phyloP scores from a whole-genome alignment of 202 grass and related monocot genomes.

The Carex arenaria region DNA sequence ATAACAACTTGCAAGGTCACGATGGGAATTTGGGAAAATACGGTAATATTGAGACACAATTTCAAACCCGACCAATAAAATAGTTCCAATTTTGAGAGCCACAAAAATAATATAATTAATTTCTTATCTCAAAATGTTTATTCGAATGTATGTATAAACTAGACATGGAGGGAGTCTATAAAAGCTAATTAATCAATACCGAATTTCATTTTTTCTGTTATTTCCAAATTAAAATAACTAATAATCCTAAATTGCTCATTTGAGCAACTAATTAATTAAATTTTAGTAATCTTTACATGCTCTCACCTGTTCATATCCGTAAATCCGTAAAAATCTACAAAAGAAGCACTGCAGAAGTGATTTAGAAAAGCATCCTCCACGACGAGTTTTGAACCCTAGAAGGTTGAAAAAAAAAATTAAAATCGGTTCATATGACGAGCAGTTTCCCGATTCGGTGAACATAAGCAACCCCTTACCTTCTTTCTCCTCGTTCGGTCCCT shows the following conservation, averaged over 20 bases:
- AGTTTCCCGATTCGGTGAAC: conserved; percentile 9
- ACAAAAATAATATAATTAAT: neutral
- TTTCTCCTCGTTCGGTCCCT: neutral
- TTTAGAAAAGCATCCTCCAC: neutral
- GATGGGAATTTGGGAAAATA: neutral
- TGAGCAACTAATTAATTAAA: neutral
- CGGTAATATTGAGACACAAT: neutral
- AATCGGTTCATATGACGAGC: neutral
- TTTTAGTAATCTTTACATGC: neutral
- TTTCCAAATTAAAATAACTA: neutral
- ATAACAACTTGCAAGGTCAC: neutral
- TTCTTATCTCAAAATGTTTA: neutral
- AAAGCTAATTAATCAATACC: neutral
- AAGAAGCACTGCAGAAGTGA: neutral
- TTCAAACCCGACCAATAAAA: neutral
- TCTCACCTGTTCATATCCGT: neutral
- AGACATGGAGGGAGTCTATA: neutral
- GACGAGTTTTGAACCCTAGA: neutral
- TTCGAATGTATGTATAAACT: neutral
- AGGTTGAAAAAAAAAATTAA: neutral
- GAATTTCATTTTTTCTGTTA: neutral
- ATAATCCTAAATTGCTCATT: neutral
- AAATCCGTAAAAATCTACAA: neutral
- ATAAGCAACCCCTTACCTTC: conserved; percentile 17
- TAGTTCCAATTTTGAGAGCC: neutral